Evolutionary conservation across 1,284 basidiomycete genomes (phyloP).

Genomic region (Microbotryomycetes sp.): DNA sequence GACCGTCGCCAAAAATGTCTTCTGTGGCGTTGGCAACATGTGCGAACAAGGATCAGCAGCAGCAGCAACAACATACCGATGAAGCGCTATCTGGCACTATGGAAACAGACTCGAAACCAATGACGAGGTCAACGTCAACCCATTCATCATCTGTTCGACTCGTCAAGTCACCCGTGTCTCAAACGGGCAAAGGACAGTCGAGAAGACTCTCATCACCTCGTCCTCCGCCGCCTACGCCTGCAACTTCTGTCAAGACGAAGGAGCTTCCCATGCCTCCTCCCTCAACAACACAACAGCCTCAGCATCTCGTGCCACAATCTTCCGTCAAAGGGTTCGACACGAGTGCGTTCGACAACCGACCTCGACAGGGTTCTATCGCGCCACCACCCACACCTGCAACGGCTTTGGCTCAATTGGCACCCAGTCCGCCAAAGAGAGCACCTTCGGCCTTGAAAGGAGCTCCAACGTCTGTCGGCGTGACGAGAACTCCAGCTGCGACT

Average conservation of each 20-base stretch:
- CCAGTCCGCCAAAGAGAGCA: slow-evolving; percentile 6
- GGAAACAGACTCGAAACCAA: too few species aligned
- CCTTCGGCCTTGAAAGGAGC: neutral
- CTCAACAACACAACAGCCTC: neutral
- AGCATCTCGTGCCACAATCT: slow-evolving; percentile 14
- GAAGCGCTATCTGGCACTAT: too few species aligned
- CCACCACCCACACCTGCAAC: slow-evolving; percentile 27
- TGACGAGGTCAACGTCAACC: too few species aligned
- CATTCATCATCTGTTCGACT: neutral
- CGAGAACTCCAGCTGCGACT: neutral
- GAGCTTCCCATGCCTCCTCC: neutral
- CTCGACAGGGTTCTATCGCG: slow-evolving; percentile 19
- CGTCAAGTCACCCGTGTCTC: neutral
- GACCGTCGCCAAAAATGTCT: slow-evolving; percentile 2
- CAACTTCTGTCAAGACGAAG: neutral
- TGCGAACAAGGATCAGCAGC: neutral
- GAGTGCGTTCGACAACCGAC: slow-evolving; percentile 13
- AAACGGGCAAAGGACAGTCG: neutral
- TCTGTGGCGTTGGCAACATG: neutral
- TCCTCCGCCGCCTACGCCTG: neutral
- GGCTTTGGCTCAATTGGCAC: slow-evolving; percentile 2
- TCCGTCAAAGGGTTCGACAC: slow-evolving; percentile 28
- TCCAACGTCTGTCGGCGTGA: neutral
- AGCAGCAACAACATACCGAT: too few species aligned
- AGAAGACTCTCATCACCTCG: neutral